Evolutionary conservation across 495 filamentous ascomycete genomes (phyloP), one percentile per base, ranked within the genome.

Genomic region (Aspergillus avenaceus): DNA sequence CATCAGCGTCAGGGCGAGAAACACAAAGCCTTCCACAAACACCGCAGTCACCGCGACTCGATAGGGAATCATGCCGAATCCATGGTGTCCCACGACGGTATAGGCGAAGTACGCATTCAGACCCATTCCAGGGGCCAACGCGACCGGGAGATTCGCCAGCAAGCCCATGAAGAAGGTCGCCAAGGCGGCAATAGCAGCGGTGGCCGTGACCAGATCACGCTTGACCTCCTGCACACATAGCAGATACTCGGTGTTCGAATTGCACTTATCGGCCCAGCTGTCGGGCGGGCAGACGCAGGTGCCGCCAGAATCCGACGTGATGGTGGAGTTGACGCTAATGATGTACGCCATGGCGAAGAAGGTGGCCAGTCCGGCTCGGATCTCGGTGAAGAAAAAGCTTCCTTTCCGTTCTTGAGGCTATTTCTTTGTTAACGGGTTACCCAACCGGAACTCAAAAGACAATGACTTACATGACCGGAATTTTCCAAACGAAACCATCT

Each of bases 281-380:
- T 64, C 62, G 12, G 60, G 47, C 45, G 78, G 75, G 60, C 88
- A 92, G n/a, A 87, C 77, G 56, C 88, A 91, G 12, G 84, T 87
- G 14, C 87, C 88, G 24, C 88, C 87, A 41, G 74, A 73, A 19
- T 70, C 64, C 44, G 84, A 74, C 45, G 83, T 78, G 62, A 90
- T 87, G 56, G 74, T 85, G 43, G 79, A 81, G 68, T 88, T 90
- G 56, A 87, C 83, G 46, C 84, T 80, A 60, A 88, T 87, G 50
- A 87, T 86, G 65, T 88, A 92, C 59, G 88, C 87, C 88, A 91
- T 91, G 55, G 87, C 87, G 69, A 91, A 90, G 74, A 91, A 90
- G 41, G 88, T 87, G 25, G 87, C 87, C 2, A 91, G 64, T 46
- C 87, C 88, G 50, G 86, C 88, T 43, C 88, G 83, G 37, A 90